phyloP scores from a whole-genome alignment of 345 rosid genomes.

The Isatis tinctoria region DNA sequence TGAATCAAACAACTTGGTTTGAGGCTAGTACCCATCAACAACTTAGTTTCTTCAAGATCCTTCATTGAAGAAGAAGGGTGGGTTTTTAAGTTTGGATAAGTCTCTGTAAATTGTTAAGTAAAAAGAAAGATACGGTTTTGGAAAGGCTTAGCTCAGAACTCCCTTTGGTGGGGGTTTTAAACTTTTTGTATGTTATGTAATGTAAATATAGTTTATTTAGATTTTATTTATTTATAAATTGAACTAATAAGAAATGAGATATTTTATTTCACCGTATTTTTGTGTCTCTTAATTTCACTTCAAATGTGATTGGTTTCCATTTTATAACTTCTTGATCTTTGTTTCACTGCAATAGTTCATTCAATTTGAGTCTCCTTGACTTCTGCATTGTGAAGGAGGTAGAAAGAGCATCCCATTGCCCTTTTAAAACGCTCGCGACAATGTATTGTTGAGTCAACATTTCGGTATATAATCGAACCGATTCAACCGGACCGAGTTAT shows the following conservation, averaged over 20 bases:
- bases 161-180: not conserved
- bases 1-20: constrained; percentile 17
- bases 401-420: too few relatives aligned
- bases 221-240: not conserved
- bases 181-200: not conserved
- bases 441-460: too few relatives aligned
- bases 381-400: too few relatives aligned
- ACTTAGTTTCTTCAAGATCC: constrained; percentile 19
- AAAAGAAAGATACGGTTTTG: constrained; percentile 19
- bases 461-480: too few relatives aligned
- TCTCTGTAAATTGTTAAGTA: constrained; percentile 25
- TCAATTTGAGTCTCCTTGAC: not conserved
- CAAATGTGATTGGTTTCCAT: not conserved
- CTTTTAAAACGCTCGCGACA: too few relatives aligned
- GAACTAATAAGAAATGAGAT: not conserved
- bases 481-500: too few relatives aligned
- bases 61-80: constrained; percentile 5
- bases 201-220: constrained; percentile 6
- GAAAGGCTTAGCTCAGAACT: not conserved
- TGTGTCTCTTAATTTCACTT: not conserved
- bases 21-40: not conserved
- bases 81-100: constrained; percentile 14
- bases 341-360: not conserved
- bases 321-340: not conserved
- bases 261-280: not conserved